Conservation (phyloP, 2,329 filamentous ascomycete genomes). For the Alternaria incomplexa region DNA sequence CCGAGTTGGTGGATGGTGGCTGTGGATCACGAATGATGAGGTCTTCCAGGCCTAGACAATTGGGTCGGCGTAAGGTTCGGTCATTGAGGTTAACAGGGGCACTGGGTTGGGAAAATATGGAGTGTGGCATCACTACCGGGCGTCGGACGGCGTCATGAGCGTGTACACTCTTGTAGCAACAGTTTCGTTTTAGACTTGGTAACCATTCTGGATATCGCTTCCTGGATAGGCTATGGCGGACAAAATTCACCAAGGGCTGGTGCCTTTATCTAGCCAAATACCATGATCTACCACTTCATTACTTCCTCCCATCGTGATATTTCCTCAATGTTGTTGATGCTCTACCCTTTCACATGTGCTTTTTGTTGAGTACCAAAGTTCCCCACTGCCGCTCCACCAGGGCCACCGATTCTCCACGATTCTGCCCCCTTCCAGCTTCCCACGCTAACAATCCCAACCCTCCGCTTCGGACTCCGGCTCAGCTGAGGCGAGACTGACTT, state of each 20-base stretch:
- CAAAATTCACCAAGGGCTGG: constrained; percentile 45
- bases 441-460: constrained; percentile 5
- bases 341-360: not conserved
- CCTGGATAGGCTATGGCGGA: constrained; percentile 25
- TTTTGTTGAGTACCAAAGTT: not conserved
- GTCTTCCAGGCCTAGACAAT: constrained; percentile 36
- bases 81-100: constrained; percentile 25
- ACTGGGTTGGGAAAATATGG: constrained; percentile 21
- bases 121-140: constrained; percentile 21
- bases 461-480: constrained; percentile 4
- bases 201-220: constrained; percentile 25
- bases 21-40: constrained; percentile 36
- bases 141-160: constrained; percentile 34
- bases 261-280: constrained; percentile 40
- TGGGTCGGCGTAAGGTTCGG: constrained; percentile 35
- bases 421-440: constrained; percentile 8
- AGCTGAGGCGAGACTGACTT: constrained; percentile 17
- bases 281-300: constrained; percentile 23
- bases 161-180: constrained; percentile 25
- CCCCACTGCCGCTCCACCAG: constrained; percentile 2
- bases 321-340: not conserved
- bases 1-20: constrained; percentile 30
- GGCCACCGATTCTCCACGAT: constrained; percentile 12
- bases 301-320: constrained; percentile 8
- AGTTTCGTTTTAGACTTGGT: constrained; percentile 23